Evolutionary conservation across 2,329 filamentous ascomycete species (phyloP).

Genomic region (Aspergillus sp.): DNA sequence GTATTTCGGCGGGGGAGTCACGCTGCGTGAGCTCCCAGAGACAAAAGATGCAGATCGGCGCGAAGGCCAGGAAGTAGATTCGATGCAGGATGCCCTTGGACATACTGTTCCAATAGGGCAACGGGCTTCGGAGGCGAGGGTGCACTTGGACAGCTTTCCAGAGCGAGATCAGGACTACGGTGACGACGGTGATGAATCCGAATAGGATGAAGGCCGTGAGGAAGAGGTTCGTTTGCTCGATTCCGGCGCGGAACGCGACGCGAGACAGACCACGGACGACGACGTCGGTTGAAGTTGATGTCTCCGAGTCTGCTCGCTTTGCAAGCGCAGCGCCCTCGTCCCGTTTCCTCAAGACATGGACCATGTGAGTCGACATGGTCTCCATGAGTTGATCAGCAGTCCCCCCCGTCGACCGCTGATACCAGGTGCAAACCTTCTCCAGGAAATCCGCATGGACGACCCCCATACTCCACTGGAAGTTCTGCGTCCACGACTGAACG

Average conservation of each 20-base stretch:
- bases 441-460: constrained; percentile 85
- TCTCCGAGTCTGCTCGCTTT: constrained; percentile 55
- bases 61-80: constrained; percentile 85
- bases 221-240: constrained; percentile 92
- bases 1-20: constrained; percentile 83
- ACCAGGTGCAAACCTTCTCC: constrained; percentile 90
- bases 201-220: constrained; percentile 90
- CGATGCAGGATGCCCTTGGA: constrained; percentile 94
- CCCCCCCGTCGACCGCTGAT: constrained; percentile 89
- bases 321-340: constrained; percentile 34
- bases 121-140: constrained; percentile 91
- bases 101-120: constrained; percentile 85
- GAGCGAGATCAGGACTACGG: constrained; percentile 70
- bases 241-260: constrained; percentile 81
- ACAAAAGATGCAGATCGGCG: constrained; percentile 86
- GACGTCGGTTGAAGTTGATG: constrained; percentile 42
- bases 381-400: constrained; percentile 79
- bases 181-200: constrained; percentile 77
- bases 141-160: constrained; percentile 79
- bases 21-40: constrained; percentile 89
- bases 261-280: constrained; percentile 81
- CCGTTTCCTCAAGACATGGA: constrained; percentile 74
- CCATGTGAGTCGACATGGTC: constrained; percentile 72
- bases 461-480: constrained; percentile 98
- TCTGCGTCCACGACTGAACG: constrained; percentile 90